Evolutionary conservation across 495 filamentous ascomycete genomes (phyloP).

Genomic region (Xylaria cubensis): DNA sequence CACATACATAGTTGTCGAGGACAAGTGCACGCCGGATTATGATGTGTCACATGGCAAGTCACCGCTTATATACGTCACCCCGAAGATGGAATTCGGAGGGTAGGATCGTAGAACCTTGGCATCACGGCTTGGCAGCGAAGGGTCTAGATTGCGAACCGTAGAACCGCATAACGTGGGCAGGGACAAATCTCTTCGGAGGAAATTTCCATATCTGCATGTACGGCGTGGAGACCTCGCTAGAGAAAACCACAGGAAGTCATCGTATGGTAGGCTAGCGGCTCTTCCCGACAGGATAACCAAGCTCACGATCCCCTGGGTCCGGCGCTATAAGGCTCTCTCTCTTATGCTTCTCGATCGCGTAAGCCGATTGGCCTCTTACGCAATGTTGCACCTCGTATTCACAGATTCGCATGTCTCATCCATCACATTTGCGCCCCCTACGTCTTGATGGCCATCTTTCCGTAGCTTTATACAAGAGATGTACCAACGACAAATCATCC

Average conservation of each 20-base stretch:
- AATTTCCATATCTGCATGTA: slow-evolving; percentile 10
- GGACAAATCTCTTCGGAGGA: slow-evolving; percentile 1
- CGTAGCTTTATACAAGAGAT: not conserved
- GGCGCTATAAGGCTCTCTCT: not conserved
- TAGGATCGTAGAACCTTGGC: slow-evolving; percentile 11
- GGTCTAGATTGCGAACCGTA: not conserved
- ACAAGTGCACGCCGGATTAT: not conserved
- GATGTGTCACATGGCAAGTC: slow-evolving; percentile 1
- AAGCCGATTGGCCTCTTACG: not conserved
- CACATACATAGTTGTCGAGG: not conserved
- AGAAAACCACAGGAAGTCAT: not conserved
- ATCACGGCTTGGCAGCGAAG: not conserved
- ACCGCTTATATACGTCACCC: slow-evolving; percentile 13
- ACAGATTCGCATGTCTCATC: not conserved
- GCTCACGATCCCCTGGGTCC: not conserved
- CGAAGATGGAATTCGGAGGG: slow-evolving; percentile 12
- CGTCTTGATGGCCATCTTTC: not conserved
- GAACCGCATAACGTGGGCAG: slow-evolving; percentile 9
- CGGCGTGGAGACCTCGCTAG: not conserved
- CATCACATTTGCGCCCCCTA: not conserved
- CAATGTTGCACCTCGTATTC: slow-evolving; percentile 11
- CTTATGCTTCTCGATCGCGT: not conserved
- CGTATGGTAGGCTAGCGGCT: slow-evolving; percentile 10
- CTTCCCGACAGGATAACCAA: slow-evolving; percentile 8
- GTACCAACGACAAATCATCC: not conserved